Evolutionary conservation across 495 filamentous ascomycete genomes (phyloP).

Genomic region (Hypomontagnella submonticulosa): DNA sequence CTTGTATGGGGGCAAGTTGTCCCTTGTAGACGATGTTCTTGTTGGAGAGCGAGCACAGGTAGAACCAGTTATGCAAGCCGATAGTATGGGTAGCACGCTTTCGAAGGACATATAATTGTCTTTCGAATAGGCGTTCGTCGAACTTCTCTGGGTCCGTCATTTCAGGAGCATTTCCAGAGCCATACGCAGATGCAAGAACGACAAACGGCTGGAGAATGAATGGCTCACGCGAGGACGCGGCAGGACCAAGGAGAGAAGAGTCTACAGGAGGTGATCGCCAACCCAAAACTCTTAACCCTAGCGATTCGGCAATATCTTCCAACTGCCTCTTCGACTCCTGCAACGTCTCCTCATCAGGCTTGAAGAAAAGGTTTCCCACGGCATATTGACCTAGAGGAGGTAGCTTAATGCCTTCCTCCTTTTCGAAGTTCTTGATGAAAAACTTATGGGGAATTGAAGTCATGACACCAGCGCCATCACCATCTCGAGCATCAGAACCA

Average conservation of each 20-base stretch:
- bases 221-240: constrained; percentile 92
- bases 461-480: constrained; percentile 99
- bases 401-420: constrained; percentile 84
- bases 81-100: constrained; percentile 96
- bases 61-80: constrained; percentile 98
- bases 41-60: constrained; percentile 96
- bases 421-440: constrained; percentile 97
- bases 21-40: constrained; percentile 99
- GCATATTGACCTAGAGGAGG: constrained; percentile 94
- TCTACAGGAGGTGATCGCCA: constrained; percentile 97
- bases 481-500: constrained; percentile 96
- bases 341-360: constrained; percentile 88
- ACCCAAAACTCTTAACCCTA: constrained; percentile 91
- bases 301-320: constrained; percentile 87
- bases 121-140: constrained; percentile 87
- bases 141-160: constrained; percentile 80
- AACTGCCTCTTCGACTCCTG: constrained; percentile 88
- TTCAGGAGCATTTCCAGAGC: constrained; percentile 83
- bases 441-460: constrained; percentile 99
- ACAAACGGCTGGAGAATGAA: constrained; percentile 96
- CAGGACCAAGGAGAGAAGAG: constrained; percentile 91
- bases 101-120: constrained; percentile 91
- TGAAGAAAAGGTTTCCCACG: constrained; percentile 98
- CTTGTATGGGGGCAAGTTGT: constrained; percentile 93
- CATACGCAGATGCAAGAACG: constrained; percentile 87